A percentile compares a stretch with the other conserved stretches of the same genome.
Conservation (phyloP, 768 basidiomycete species). For the Rhizopogon vinicolor region DNA sequence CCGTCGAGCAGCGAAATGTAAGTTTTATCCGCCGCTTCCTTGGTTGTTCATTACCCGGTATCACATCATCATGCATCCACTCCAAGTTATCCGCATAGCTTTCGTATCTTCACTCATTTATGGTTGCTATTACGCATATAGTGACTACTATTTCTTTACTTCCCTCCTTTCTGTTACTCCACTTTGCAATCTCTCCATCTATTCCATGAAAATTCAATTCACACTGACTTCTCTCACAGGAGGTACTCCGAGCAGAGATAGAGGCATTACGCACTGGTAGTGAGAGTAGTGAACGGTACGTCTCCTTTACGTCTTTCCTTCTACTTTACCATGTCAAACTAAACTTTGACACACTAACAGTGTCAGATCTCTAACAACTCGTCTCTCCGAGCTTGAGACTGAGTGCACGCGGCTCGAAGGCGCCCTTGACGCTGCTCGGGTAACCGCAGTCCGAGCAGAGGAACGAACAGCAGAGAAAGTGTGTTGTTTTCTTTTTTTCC, state of each 20-base stretch:
- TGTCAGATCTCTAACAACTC: conserved; percentile 66
- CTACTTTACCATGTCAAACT: neutral
- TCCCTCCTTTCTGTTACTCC: neutral
- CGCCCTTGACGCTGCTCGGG: conserved; percentile 47
- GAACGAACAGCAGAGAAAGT: neutral
- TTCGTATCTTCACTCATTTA: neutral
- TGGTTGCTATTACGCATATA: neutral
- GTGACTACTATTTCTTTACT: neutral
- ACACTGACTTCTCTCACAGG: conserved; percentile 41
- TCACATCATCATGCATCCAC: neutral
- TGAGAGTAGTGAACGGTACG: conserved; percentile 66
- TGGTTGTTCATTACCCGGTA: neutral
- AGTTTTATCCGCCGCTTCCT: conserved; percentile 13
- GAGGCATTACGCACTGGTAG: conserved; percentile 82
- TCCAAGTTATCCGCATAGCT: neutral
- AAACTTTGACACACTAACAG: conserved; percentile 30
- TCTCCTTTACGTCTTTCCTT: neutral
- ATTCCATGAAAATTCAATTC: neutral
- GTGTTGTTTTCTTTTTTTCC: neutral
- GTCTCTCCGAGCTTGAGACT: conserved; percentile 70
- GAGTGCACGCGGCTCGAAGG: conserved; percentile 69
- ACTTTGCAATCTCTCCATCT: neutral
- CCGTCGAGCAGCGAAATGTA: conserved; percentile 92
- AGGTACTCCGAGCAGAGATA: conserved; percentile 93
- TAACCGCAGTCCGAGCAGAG: neutral